Evolutionary conservation across 2,329 filamentous ascomycete species (phyloP).

Genomic region (Ophiostoma piceae): DNA sequence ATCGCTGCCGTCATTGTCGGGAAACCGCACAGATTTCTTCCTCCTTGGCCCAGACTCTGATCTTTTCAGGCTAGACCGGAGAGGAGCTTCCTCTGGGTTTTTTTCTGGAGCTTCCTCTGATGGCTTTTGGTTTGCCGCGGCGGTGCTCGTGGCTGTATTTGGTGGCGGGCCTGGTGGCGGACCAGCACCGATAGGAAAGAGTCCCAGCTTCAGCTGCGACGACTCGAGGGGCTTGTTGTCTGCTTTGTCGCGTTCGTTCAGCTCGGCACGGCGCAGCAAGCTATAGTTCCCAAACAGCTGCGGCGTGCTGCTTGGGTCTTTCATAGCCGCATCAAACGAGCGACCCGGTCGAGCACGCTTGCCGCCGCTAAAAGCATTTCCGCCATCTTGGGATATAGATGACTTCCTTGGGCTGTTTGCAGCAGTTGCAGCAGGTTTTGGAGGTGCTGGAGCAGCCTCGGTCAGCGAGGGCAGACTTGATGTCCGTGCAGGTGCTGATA

Average conservation of each 20-base stretch:
- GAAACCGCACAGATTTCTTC: slow-evolving; percentile 38
- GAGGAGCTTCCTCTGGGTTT: not conserved
- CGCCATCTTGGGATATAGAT: slow-evolving; percentile 27
- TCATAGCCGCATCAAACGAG: slow-evolving; percentile 37
- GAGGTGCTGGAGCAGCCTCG: not conserved
- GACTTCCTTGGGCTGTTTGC: not conserved
- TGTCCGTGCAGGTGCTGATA: not conserved
- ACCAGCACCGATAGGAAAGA: slow-evolving; percentile 33
- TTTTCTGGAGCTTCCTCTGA: no score
- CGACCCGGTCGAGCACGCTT: slow-evolving; percentile 36
- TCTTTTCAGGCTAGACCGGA: not conserved
- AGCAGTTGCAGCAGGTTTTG: not conserved
- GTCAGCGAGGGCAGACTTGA: not conserved
- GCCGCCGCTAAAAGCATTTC: slow-evolving; percentile 46
- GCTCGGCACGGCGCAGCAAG: slow-evolving; percentile 39
- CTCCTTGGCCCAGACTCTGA: not conserved
- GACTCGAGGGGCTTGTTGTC: slow-evolving; percentile 41
- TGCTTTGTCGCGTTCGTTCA: slow-evolving; percentile 41
- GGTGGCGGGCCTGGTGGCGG: slow-evolving; percentile 21
- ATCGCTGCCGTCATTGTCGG: slow-evolving; percentile 22
- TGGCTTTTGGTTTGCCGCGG: not conserved
- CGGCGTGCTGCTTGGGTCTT: slow-evolving; percentile 39
- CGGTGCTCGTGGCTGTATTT: not conserved
- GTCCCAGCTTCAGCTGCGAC: slow-evolving; percentile 28
- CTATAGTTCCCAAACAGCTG: slow-evolving; percentile 40